Conservation (phyloP, 805 yeast species). For the Komagataella mondaviorum region DNA sequence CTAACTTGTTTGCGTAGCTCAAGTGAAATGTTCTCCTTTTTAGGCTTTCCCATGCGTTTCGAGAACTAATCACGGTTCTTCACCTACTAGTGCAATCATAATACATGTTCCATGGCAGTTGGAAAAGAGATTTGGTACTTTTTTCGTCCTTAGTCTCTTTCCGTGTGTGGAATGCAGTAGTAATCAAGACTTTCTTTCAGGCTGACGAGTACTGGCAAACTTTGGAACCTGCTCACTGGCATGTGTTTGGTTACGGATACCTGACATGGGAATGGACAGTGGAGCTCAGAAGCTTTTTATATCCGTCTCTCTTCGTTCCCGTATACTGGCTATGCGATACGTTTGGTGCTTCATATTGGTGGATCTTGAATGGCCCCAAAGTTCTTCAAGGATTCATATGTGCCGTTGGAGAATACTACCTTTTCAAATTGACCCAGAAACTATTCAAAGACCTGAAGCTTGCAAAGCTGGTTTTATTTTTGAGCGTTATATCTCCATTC, state of each 20-base stretch:
- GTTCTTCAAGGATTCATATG: constrained; percentile 57
- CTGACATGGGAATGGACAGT: constrained; percentile 91
- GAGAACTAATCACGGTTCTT: not conserved
- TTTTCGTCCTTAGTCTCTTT: constrained; percentile 17
- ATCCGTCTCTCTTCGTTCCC: constrained; percentile 58
- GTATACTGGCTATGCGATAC: constrained; percentile 22
- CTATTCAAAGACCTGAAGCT: constrained; percentile 17
- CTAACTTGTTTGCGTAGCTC: not conserved
- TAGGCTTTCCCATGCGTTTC: not conserved
- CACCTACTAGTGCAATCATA: too few relatives aligned
- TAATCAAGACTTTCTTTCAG: constrained; percentile 71
- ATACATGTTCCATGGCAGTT: not conserved
- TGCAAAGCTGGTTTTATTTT: constrained; percentile 27
- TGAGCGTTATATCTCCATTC: constrained; percentile 56
- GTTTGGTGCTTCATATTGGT: constrained; percentile 15
- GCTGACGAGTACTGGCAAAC: constrained; percentile 95
- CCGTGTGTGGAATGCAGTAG: constrained; percentile 51
- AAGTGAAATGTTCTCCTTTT: not conserved
- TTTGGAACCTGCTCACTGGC: constrained; percentile 77
- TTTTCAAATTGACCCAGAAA: constrained; percentile 27
- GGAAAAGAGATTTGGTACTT: not conserved
- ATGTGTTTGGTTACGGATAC: constrained; percentile 69
- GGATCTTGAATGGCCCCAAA: constrained; percentile 45
- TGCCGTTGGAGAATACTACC: constrained; percentile 53
- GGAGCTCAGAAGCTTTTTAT: constrained; percentile 63